Conservation (phyloP, 257 asterid genomes). For the Penstemon davidsonii region DNA sequence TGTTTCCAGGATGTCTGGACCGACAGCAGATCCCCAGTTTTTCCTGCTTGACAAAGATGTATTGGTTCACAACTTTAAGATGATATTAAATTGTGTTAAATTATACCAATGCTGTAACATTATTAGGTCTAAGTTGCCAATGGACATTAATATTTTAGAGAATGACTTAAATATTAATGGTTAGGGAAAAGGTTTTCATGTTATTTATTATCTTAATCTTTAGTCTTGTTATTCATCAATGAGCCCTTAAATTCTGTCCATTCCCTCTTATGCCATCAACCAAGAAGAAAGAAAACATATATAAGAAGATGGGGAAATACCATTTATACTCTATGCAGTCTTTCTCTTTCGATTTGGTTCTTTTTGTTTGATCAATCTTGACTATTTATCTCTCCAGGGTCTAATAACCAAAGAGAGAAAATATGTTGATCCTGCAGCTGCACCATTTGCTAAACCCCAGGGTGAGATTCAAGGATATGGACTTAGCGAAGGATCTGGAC, state of each 20-base stretch:
- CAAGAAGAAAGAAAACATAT: no score
- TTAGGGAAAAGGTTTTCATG: slow-evolving; percentile 13
- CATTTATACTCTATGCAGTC: background rate
- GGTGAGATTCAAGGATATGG: slow-evolving; percentile 63
- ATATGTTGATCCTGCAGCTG: slow-evolving; percentile 89
- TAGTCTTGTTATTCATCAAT: background rate
- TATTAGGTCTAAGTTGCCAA: slow-evolving; percentile 1
- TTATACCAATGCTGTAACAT: slow-evolving; percentile 13
- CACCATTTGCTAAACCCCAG: slow-evolving; percentile 77
- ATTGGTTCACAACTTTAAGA: slow-evolving; percentile 30
- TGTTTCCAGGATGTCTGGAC: slow-evolving; percentile 86
- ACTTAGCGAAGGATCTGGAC: slow-evolving; percentile 87
- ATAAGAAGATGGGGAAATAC: background rate
- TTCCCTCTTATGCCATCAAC: no score
- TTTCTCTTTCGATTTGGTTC: slow-evolving; percentile 13
- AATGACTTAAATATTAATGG: slow-evolving; percentile 20
- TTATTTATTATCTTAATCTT: background rate
- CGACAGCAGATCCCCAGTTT: slow-evolving; percentile 79
- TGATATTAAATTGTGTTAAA: slow-evolving; percentile 19
- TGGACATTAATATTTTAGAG: slow-evolving; percentile 1
- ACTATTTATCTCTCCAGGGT: slow-evolving; percentile 61
- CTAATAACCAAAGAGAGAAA: slow-evolving; percentile 89
- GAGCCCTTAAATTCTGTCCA: background rate
- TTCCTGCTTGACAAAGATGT: slow-evolving; percentile 97
- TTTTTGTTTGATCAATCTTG: slow-evolving; percentile 25